Percentiles rank a stretch among this genome's conserved stretches.
Evolutionary conservation across 108 stramenopile genomes (phyloP).

Genomic region (Cylindrotheca fusiformis): DNA sequence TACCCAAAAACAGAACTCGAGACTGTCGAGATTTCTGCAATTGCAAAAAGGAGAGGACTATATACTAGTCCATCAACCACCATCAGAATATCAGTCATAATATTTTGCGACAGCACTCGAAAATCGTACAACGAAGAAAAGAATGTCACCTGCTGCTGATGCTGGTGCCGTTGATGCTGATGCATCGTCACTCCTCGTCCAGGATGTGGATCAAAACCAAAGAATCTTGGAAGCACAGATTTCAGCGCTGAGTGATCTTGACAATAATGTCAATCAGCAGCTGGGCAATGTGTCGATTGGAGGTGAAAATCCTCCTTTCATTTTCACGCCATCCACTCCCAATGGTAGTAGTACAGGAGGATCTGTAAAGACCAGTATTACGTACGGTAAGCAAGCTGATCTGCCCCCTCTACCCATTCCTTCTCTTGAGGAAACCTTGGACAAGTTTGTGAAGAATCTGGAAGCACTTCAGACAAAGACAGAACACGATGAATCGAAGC

Average conservation of each 20-base stretch:
- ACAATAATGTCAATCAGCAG: not conserved
- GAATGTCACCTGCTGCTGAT: too few relatives aligned
- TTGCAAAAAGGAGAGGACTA: too few relatives aligned
- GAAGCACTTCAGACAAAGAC: constrained; percentile 48
- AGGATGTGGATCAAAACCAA: not conserved
- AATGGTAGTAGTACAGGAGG: not conserved
- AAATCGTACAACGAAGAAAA: too few relatives aligned
- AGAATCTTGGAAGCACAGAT: constrained; percentile 11
- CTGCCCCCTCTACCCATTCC: constrained; percentile 80
- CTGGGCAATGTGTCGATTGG: too few relatives aligned
- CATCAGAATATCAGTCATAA: too few relatives aligned
- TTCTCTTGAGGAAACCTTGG: constrained; percentile 66
- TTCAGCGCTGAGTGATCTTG: constrained; percentile 14
- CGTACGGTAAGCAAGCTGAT: constrained; percentile 46
- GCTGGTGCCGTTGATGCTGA: too few relatives aligned
- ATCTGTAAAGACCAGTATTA: constrained; percentile 16
- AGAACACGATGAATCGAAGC: constrained; percentile 25
- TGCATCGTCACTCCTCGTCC: too few relatives aligned
- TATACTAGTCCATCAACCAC: too few relatives aligned
- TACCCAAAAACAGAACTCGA: too few relatives aligned
- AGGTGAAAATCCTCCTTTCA: not conserved
- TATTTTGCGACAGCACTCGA: too few relatives aligned
- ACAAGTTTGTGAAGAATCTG: constrained; percentile 46
- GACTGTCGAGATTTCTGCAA: too few relatives aligned
- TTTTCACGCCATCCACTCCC: not conserved